These are phyloP conservation scores for Cladosporium phlei DNA, from an alignment of 2,329 filamentous ascomycete species.

Conservation along the genomic window DNA sequence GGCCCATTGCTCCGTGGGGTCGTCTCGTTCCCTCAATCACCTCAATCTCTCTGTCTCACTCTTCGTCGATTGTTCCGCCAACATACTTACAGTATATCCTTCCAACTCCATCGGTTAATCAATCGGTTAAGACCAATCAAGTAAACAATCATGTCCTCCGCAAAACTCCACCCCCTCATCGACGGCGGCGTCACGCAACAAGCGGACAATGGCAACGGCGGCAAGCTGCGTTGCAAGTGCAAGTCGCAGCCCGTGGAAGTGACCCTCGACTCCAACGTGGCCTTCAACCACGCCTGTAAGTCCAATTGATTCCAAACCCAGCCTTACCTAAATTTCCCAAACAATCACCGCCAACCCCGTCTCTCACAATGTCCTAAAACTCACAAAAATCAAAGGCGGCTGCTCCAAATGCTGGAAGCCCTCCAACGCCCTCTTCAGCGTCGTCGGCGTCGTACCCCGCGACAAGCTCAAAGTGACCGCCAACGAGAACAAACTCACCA, in stretches of 20 bases:
- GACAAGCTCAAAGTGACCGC: constrained; percentile 54
- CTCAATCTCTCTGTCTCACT: no score
- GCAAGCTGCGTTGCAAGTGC: constrained; percentile 60
- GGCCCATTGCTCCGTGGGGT: no score
- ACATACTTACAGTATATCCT: no score
- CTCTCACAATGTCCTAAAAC: no score
- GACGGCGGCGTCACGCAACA: constrained; percentile 59
- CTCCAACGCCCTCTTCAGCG: constrained; percentile 56
- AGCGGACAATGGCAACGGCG: constrained; percentile 51
- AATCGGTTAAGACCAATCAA: no score
- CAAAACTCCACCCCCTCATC: constrained; percentile 57
- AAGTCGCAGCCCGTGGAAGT: constrained; percentile 52
- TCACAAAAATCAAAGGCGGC: no score
- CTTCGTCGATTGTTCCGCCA: no score
- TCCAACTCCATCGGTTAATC: neutral
- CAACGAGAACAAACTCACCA: constrained; percentile 52
- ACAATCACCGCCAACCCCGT: no score
- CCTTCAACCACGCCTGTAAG: constrained; percentile 68
- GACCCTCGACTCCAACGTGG: constrained; percentile 53
- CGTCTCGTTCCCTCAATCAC: no score
- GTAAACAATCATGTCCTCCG: neutral
- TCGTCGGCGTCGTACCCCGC: constrained; percentile 58
- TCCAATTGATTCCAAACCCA: no score
- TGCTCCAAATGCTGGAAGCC: constrained; percentile 73
- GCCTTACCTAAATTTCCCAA: no score